Evolutionary conservation across 1,284 basidiomycete genomes (phyloP), one percentile per base, ranked within the genome.

Genomic region (Amylostereum chailletii): DNA sequence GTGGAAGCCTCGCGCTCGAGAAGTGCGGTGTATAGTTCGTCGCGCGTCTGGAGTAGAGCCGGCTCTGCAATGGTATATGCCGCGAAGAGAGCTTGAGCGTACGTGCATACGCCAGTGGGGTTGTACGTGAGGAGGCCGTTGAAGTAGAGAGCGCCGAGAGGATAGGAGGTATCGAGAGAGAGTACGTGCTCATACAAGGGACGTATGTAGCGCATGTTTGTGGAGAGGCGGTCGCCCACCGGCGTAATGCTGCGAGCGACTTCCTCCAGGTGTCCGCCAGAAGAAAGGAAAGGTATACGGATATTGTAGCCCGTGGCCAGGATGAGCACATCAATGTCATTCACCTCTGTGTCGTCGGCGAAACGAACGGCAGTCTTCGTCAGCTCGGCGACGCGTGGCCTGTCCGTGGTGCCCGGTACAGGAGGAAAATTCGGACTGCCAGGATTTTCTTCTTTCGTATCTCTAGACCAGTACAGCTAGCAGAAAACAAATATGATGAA

Each of bases 11-110:
- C 42, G 42, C 42, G 42, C 9, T 10, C n/a, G 4, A 30, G 4
- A 6, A 43, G 42, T 43, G 42, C 19, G 6, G 42, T 30, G 30
- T 43, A 43, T 43, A 43, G 42, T 5, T 43, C 42, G 5, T 43
- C 27, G 6, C 42, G 42, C 19, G 42, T 4, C n/a, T 27, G 27
- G n/a, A 43, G 42, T n/a, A 43, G 42, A 9, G 11, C 27, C 29
- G 42, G 42, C 27, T 29, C n/a, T 6, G 42, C 42, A 30, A 43
- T 43, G n/a, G 42, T 43, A n/a, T 43, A 43, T n/a, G 42, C 42
- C 6, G 42, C 42, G 29, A 43, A 43, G n/a, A 43, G 29, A 11
- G 27, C 42, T 30, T 43, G 42, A 5, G 42, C 42, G 29, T 43
- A 43, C 27, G 29, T 31, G 42, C 42, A 43, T 30, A 43, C 32